Evolutionary conservation across 1,284 basidiomycete genomes (phyloP), one percentile per base, ranked within the genome.

Genomic region (Pseudozyma tsukubaensis): DNA sequence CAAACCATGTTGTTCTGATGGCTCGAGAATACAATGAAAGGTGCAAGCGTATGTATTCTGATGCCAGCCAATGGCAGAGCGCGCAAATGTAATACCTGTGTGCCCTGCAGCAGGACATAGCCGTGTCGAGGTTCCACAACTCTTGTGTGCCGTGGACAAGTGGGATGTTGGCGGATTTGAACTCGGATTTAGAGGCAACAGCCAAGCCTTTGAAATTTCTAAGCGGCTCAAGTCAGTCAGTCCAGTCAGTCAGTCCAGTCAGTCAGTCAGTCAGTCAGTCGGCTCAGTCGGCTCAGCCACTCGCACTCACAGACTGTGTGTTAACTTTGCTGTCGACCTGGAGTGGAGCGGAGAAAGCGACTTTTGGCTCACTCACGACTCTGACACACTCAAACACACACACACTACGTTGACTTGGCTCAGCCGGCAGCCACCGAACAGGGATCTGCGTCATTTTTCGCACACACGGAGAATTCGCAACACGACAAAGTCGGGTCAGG

Each of bases 11-110:
- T n/a, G n/a, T 29, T 29, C 24, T 29, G 40, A 53, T n/a, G 51
- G 18, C 6, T n/a, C 18, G 14, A 24, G 19, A 36, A 32, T 9
- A 24, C 14, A 11, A 21, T 1, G 3, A 7, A 16, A 45, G 11
- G 42, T 21, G 29, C 32, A 48, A 48, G 39, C 32, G 24, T 42
- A 54, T 29, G 24, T 29, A 29, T 29, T 29, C 24, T 29, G 24
- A 6, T 29, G 24, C 24, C 24, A 29, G 53, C 64, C 65, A 68
- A 61, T 68, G 54, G 55, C n/a, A 58, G 21, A 50, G 59, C 53
- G 42, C 50, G 59, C 44, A 68, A 58, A 53, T 68, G 59, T 68
- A n/a, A 61, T 35, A 29, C 24, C 11, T 37, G 7, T 7, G 13
- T 24, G 54, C 18, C 13, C 13, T 21, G 10, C 4, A 50, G 55